Base-by-base conservation (phyloP, 176 grass and related monocot genomes). In the Dactylis glomerata region DNA sequence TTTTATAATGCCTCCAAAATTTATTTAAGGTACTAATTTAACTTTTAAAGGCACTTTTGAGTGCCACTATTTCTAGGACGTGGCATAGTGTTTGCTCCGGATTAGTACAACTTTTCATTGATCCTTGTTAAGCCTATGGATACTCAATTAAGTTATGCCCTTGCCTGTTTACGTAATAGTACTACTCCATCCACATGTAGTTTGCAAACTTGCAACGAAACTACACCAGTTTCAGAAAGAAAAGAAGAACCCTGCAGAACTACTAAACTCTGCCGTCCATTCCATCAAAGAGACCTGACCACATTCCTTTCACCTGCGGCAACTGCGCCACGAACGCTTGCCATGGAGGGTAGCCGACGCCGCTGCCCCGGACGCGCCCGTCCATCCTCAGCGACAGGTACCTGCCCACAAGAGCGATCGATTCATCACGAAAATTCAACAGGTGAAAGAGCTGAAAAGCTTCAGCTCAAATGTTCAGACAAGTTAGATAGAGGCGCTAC, bases 351-450 rank as follows among this genome's bases (percentile, higher is more conserved):
- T 93, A 93, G 23, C 96, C 92, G 20, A 98, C 92, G 33, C 92
- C 96, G 57, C 96, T 98, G 37, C 96, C 96, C 17, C 96, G 89
- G 44, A 98, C 96, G 61, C 96, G 90, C 22, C 96, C 96, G 78
- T 98, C 96, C 96, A 98, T 84, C 27, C 96, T 89, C 17, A 98
- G 79, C 70, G 96, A 98, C 19, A 95, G 90, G 83, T 95, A 95
- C 84, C 92, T 95, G 54, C 49, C 37, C 33, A 62, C 77, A 49
- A 70, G 62, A 24, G 8, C 47, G 19, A 7, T 40, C n/a, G n/a
- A n/a, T 69, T n/a, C 4, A 24, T 47, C 8, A 31, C 16, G 14
- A 30, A 6, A 47, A 30, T 19, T 52, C 64, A 56, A 14, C 22
- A 10, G 6, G 7, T 22, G 5, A 3, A 36, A 30, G 24, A 36